These are phyloP conservation scores for Lentinus brumalis DNA, from an alignment of 768 basidiomycete genomes.

Conservation along the genomic window DNA sequence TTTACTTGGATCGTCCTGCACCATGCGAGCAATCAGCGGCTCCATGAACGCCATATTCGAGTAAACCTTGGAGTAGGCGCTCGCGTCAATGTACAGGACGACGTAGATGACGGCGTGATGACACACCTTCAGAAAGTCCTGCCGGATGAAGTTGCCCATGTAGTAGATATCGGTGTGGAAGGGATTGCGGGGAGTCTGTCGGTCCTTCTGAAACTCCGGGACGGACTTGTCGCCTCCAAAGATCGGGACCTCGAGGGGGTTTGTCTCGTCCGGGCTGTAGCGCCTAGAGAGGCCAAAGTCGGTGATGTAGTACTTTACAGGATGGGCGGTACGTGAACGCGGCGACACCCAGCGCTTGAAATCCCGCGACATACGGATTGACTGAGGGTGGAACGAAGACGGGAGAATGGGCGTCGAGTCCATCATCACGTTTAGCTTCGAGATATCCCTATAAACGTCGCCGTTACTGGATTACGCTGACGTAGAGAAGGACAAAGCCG, in stretches of 20 bases:
- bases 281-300: conserved; percentile 28
- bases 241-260: conserved; percentile 25
- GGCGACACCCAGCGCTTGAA: conserved; percentile 6
- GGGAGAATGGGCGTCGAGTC: conserved; percentile 23
- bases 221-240: conserved; percentile 24
- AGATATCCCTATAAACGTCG: conserved; percentile 9
- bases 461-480: neutral
- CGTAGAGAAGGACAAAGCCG: neutral
- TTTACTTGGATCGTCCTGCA: conserved; percentile 21
- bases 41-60: conserved; percentile 27
- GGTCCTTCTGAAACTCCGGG: conserved; percentile 23
- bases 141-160: conserved; percentile 19
- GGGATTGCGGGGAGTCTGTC: conserved; percentile 19
- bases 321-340: conserved; percentile 25
- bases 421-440: conserved; percentile 21
- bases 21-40: conserved; percentile 28
- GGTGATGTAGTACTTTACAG: conserved; percentile 29
- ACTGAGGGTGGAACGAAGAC: conserved; percentile 17
- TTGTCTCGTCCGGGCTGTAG: conserved; percentile 28
- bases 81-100: too few relatives aligned
- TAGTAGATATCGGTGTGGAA: conserved; percentile 28
- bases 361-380: neutral
- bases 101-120: too few relatives aligned
- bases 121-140: conserved; percentile 11
- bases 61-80: too few relatives aligned